phyloP scores from a whole-genome alignment of 345 rosid genomes.

The Angophora floribunda region DNA sequence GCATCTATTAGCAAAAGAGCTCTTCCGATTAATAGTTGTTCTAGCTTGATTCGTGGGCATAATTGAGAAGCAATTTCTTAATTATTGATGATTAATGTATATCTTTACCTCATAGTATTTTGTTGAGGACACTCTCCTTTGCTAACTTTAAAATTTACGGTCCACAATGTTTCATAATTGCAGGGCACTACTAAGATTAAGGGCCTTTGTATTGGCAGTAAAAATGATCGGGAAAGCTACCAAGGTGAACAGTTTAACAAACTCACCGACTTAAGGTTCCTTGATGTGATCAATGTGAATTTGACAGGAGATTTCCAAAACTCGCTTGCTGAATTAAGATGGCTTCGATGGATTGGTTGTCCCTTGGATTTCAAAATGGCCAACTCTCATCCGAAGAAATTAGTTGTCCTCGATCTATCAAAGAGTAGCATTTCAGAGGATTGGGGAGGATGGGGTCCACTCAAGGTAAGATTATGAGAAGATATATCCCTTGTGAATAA shows the following conservation, averaged over 20 bases:
- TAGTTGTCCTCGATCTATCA: not conserved
- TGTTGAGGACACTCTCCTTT: too few relatives aligned
- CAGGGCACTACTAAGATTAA: not conserved
- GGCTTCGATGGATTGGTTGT: fast-evolving
- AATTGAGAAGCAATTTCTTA: too few relatives aligned
- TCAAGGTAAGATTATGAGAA: not conserved
- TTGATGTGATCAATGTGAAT: fast-evolving
- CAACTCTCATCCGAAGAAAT: not conserved
- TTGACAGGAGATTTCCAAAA: not conserved
- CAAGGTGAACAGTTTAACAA: not conserved
- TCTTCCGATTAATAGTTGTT: too few relatives aligned
- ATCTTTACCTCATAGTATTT: too few relatives aligned
- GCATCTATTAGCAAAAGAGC: too few relatives aligned
- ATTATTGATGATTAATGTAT: too few relatives aligned
- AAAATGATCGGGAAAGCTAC: fast-evolving
- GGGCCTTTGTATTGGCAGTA: not conserved
- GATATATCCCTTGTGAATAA: too few relatives aligned
- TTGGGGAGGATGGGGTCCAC: not conserved
- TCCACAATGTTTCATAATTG: not conserved
- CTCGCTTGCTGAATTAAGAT: not conserved
- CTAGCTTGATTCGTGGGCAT: too few relatives aligned
- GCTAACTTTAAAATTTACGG: not conserved
- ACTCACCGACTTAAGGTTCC: not conserved
- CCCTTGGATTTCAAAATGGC: fast-evolving
- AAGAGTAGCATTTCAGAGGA: fast-evolving